Evolutionary conservation across 495 filamentous ascomycete genomes (phyloP), one percentile per base, ranked within the genome.

Genomic region (Hypoxylon trugodes): DNA sequence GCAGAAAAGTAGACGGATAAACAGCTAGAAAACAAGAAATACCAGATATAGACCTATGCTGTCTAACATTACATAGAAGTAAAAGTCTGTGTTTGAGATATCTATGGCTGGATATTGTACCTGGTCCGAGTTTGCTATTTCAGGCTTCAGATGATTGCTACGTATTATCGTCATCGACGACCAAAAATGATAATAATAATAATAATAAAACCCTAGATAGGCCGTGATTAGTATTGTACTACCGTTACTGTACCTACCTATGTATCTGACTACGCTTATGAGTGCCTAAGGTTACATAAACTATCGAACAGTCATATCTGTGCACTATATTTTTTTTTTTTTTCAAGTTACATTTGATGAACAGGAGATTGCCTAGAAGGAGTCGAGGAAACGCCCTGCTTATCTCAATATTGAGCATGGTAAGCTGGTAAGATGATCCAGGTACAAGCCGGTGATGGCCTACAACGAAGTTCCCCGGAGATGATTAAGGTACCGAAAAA

Each of bases 81-180:
- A 22, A 30, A 24, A 41, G 36, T 36, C 15, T 49, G 49, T 33
- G 30, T 54, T n/a, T 40, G 48, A 37, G 51, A 42, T 28, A 55
- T 1, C 43, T 32, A 12, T 35, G n/a, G n/a, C 32, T 12, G 18
- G 21, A 15, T 51, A 51, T 19, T 13, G 26, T 38, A 40, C 35
- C n/a, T 26, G 6, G 10, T 10, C 37, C n/a, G 35, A 22, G 33
- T 50, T 33, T 45, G 35, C 38, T 21, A 30, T 21, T 60, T 28
- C 38, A 25, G 41, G 9, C n/a, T 42, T 25, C n/a, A 49, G 42
- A 32, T 45, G 57, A 53, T 61, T 61, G 57, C 47, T 54, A 61
- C 49, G n/a, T n/a, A n/a, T n/a, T 38, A 53, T 53, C 58, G 47
- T 61, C 48, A 53, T 53, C 6, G 21, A 40, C 42, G 21, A 41